Percentiles rank a stretch among this genome's conserved stretches.
Evolutionary conservation across 768 basidiomycete species (phyloP).

Genomic region (Russula lepida): DNA sequence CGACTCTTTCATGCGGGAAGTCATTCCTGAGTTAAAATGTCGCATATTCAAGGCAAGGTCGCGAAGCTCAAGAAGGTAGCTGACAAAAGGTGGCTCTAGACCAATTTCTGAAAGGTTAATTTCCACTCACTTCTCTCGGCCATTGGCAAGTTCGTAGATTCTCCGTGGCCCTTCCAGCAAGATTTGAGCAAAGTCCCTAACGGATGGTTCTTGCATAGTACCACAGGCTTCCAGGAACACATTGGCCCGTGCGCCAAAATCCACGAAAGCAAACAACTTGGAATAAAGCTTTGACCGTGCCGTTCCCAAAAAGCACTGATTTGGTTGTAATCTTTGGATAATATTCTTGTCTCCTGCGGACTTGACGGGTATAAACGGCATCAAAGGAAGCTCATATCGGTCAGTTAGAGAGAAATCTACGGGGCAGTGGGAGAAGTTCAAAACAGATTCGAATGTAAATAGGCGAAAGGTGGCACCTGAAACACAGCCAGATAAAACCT

Average conservation of each 20-base stretch:
- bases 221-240: slow-evolving; percentile 82
- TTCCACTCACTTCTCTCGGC: slow-evolving; percentile 50
- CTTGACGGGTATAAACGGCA: slow-evolving; percentile 59
- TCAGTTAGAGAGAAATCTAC: slow-evolving; percentile 53
- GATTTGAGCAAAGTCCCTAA: slow-evolving; percentile 69
- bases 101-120: neutral
- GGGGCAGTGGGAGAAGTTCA: neutral
- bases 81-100: slow-evolving; percentile 25
- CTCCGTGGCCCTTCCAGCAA: slow-evolving; percentile 57
- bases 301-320: slow-evolving; percentile 54
- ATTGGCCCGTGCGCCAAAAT: slow-evolving; percentile 78
- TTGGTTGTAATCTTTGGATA: slow-evolving; percentile 37
- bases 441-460: neutral
- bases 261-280: slow-evolving; percentile 78
- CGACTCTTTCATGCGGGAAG: slow-evolving; percentile 56
- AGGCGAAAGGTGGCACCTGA: slow-evolving; percentile 35
- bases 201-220: slow-evolving; percentile 76
- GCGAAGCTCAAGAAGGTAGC: slow-evolving; percentile 75
- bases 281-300: slow-evolving; percentile 56
- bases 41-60: slow-evolving; percentile 70
- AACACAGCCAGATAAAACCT: slow-evolving; percentile 53
- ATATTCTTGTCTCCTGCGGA: slow-evolving; percentile 24
- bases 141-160: slow-evolving; percentile 66
- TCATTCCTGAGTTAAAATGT: slow-evolving; percentile 41
- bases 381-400: slow-evolving; percentile 45